Conservation (phyloP, 2,329 filamentous ascomycete genomes). For the Periconia macrospinosa region DNA sequence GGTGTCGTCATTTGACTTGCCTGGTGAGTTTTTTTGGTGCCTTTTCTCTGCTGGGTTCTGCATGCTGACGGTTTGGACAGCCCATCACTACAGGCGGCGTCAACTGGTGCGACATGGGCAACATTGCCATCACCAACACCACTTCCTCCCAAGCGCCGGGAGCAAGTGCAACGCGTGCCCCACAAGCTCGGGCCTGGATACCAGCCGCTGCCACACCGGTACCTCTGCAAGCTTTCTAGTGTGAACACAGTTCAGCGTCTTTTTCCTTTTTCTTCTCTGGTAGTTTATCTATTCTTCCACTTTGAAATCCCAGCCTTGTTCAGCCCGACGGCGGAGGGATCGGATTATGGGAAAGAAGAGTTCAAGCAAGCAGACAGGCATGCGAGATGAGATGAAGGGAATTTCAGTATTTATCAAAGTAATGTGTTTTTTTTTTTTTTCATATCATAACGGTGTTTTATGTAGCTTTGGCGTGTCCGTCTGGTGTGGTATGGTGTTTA, state of each 20-base stretch:
- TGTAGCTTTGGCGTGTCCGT: too few species aligned
- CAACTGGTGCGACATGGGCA: slow-evolving; percentile 42
- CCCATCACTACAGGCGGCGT: slow-evolving; percentile 27
- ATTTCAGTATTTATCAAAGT: neutral
- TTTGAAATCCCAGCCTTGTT: too few species aligned
- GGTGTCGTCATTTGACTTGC: slow-evolving; percentile 96
- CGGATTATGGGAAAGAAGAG: neutral
- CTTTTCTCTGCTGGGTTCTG: neutral
- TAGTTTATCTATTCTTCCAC: too few species aligned
- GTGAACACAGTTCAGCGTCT: neutral
- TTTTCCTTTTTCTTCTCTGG: too few species aligned
- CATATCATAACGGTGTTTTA: too few species aligned
- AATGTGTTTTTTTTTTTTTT: neutral
- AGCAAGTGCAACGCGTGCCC: neutral
- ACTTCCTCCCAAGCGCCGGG: neutral
- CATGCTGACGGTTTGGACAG: slow-evolving; percentile 10
- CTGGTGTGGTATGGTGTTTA: too few species aligned
- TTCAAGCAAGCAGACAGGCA: neutral
- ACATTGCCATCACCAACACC: slow-evolving; percentile 23
- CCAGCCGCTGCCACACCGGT: neutral
- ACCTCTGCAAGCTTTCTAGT: neutral
- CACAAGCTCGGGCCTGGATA: neutral
- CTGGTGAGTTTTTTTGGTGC: slow-evolving; percentile 64
- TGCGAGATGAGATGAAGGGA: neutral
- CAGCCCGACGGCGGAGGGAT: neutral